phyloP scores from a whole-genome alignment of 768 basidiomycete genomes.

The Multifurca ochricompacta region DNA sequence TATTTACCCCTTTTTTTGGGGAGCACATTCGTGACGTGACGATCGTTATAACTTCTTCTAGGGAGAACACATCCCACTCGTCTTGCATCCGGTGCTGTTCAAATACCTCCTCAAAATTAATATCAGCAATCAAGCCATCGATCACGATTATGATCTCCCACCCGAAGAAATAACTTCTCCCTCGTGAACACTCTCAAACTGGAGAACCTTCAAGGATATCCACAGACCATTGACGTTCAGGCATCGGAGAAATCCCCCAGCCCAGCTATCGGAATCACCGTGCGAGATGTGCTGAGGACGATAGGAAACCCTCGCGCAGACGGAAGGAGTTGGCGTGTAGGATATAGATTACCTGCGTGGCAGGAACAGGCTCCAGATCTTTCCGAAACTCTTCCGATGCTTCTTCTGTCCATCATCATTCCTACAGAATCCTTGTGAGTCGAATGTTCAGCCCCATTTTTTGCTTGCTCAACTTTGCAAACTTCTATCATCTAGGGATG shows the following conservation, averaged over 20 bases:
- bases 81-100: neutral
- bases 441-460: too few species aligned
- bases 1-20: neutral
- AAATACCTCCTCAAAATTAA: conserved; percentile 11
- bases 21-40: neutral
- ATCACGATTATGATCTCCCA: conserved; percentile 1
- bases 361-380: conserved; percentile 6
- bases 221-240: neutral
- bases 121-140: neutral
- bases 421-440: neutral
- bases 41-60: neutral
- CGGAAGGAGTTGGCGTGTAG: neutral
- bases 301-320: neutral
- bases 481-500: too few species aligned
- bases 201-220: conserved; percentile 9
- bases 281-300: neutral
- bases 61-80: neutral
- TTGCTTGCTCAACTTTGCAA: too few species aligned
- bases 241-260: neutral
- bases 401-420: neutral
- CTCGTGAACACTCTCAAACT: neutral
- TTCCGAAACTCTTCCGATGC: neutral
- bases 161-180: conserved; percentile 1
- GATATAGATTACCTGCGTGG: conserved; percentile 1
- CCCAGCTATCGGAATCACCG: neutral